phyloP scores from a whole-genome alignment of 2,329 filamentous ascomycete species.

The Colletotrichum nymphaeae region DNA sequence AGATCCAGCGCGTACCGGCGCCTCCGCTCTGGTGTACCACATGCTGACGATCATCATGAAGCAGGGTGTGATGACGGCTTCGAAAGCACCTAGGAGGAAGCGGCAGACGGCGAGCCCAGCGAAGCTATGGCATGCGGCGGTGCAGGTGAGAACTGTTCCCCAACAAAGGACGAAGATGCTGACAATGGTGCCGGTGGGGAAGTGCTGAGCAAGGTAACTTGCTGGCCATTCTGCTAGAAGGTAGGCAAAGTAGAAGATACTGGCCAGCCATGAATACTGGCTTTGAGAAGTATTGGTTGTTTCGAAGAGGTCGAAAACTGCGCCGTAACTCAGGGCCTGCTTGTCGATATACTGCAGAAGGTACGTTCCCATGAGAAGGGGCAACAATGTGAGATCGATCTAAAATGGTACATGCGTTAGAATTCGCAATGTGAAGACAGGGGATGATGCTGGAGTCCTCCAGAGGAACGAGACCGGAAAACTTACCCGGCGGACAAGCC shows the following conservation, averaged over 20 bases:
- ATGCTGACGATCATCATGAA: constrained; percentile 46
- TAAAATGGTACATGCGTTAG: background rate
- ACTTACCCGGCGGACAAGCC: constrained; percentile 1
- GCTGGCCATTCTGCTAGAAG: constrained; percentile 42
- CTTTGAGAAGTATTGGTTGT: constrained; percentile 45
- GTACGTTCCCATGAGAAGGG: constrained; percentile 36
- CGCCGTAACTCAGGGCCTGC: constrained; percentile 48
- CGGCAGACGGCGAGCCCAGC: constrained; percentile 44
- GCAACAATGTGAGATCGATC: constrained; percentile 15
- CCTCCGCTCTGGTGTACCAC: constrained; percentile 43
- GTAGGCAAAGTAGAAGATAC: constrained; percentile 46
- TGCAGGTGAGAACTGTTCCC: constrained; percentile 40
- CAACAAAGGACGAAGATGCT: constrained; percentile 38
- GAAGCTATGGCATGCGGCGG: constrained; percentile 41
- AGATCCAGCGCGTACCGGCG: constrained; percentile 35
- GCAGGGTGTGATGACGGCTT: constrained; percentile 44
- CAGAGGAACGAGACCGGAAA: background rate
- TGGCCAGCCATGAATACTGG: constrained; percentile 46
- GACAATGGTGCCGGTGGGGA: constrained; percentile 36
- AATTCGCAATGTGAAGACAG: background rate
- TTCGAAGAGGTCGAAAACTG: constrained; percentile 41
- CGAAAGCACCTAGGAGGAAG: constrained; percentile 46
- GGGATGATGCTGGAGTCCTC: background rate
- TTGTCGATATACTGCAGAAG: constrained; percentile 33
- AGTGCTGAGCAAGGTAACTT: constrained; percentile 30